Base-by-base conservation (phyloP, 2,329 filamentous ascomycete species). In the Penicillium sp. region DNA sequence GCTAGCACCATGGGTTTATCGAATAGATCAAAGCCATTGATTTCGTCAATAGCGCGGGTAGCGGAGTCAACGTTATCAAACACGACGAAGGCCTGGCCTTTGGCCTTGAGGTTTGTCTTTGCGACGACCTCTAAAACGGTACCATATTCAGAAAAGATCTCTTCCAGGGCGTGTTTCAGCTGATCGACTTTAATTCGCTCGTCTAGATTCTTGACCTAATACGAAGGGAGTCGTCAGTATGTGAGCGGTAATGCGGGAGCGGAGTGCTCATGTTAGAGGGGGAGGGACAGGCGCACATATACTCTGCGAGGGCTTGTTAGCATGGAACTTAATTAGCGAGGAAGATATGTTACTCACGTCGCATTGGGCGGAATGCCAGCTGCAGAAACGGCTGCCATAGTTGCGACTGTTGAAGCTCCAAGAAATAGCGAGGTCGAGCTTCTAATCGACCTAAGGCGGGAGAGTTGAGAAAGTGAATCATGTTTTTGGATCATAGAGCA, bases 81-180 rank as follows among this genome's bases (percentile, higher is more conserved):
- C 42, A 97, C 91, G 46, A 99, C 78, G 70, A 99, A 99, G 0
- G 94, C 94, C 76, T 99, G 94, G 11, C 94, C 94, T 72, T 95
- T 97, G 40, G 91, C 90, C 71, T 90, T 92, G 29, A 97, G 75
- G 72, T 95, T 97, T 60, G 84, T 90, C 78, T 96, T 96, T 41
- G 90, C 90, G 56, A 96, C 83, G 47, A 96, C 84, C 59, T 96
- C 91, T 64, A 96, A 76, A 57, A 96, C 84, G 53, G 80, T 86
- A 60, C 94, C 94, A 74, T 94, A 97, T 73, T 96, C 90, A 59
- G 86, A 86, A 76, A 97, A 97, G 67, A 97, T 81, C 59, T 87
- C 85, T 19, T 76, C 78, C 14, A 99, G 81, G 0, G 89, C 83
- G 61, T 88, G 83, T 61, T 87, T 89, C 50, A 97, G 80, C 9